Evolutionary conservation across 371 early-diverging fungal genomes (phyloP).

Genomic region (Circinella umbellata): DNA sequence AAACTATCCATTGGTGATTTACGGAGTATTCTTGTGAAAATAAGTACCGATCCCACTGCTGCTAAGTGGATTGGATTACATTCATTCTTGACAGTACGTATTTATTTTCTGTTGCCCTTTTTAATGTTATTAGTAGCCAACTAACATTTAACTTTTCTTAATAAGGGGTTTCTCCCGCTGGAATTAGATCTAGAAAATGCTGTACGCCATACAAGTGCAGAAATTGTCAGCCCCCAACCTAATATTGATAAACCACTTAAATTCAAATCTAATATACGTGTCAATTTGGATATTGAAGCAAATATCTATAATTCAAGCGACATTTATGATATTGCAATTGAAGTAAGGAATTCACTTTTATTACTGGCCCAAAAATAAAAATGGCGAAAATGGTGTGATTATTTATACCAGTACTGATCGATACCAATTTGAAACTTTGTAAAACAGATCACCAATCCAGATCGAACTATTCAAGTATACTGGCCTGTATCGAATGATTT

Average conservation of each 20-base stretch:
- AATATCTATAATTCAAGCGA: conserved; percentile 41
- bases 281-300: conserved; percentile 43
- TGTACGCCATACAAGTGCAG: conserved; percentile 43
- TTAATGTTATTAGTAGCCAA: no score
- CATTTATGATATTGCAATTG: conserved; percentile 41
- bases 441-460: conserved; percentile 40
- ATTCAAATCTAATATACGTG: conserved; percentile 35
- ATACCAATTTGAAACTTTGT: no score
- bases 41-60: background rate
- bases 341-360: conserved; percentile 24
- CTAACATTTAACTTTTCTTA: background rate
- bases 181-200: conserved; percentile 37
- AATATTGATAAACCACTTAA: conserved; percentile 48
- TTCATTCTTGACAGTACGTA: conserved; percentile 39
- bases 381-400: no score
- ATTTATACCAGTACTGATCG: no score
- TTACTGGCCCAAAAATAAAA: no score
- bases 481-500: conserved; percentile 50
- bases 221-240: conserved; percentile 38
- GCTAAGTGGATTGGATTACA: conserved; percentile 34
- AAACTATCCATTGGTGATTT: conserved; percentile 1
- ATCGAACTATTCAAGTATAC: conserved; percentile 36
- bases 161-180: conserved; percentile 39
- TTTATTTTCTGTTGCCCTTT: no score
- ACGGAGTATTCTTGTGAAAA: conserved; percentile 10